Evolutionary conservation across 2,329 filamentous ascomycete genomes (phyloP).

Genomic region (Madurella mycetomatis): DNA sequence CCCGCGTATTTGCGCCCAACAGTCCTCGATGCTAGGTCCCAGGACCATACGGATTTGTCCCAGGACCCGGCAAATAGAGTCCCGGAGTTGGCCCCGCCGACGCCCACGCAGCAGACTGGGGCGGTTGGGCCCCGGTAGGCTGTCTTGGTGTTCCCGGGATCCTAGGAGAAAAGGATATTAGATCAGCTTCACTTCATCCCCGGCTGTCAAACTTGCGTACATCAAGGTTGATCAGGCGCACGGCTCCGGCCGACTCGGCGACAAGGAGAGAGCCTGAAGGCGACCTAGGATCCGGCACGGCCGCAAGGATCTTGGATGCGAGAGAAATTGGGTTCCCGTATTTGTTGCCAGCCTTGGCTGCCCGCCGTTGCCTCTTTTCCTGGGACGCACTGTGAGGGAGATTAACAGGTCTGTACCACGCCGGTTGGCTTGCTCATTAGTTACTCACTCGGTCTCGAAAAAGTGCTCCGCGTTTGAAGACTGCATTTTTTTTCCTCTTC

Average conservation of each 20-base stretch:
- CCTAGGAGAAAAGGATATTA: slow-evolving; percentile 28
- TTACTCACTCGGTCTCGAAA: slow-evolving; percentile 81
- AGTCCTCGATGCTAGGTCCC: slow-evolving; percentile 58
- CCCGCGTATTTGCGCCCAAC: slow-evolving; percentile 62
- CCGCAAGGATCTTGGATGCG: slow-evolving; percentile 80
- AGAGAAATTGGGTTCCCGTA: slow-evolving; percentile 76
- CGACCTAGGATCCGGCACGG: slow-evolving; percentile 62
- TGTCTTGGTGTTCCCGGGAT: slow-evolving; percentile 36
- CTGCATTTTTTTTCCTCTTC: slow-evolving; percentile 50
- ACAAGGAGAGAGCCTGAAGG: slow-evolving; percentile 61
- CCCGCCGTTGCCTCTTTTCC: slow-evolving; percentile 54
- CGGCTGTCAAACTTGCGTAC: slow-evolving; percentile 42
- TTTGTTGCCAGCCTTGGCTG: slow-evolving; percentile 68
- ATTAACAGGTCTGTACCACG: slow-evolving; percentile 38
- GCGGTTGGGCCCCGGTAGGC: slow-evolving; percentile 70
- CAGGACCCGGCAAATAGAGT: slow-evolving; percentile 84
- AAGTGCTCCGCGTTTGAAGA: slow-evolving; percentile 75
- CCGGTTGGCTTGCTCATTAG: slow-evolving; percentile 14
- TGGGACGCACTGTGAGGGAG: slow-evolving; percentile 42
- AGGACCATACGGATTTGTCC: slow-evolving; percentile 91
- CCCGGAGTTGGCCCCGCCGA: slow-evolving; percentile 50
- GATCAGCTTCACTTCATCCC: not conserved
- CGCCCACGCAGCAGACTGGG: slow-evolving; percentile 72
- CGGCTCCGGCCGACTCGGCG: slow-evolving; percentile 80
- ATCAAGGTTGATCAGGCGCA: slow-evolving; percentile 69